phyloP scores from a whole-genome alignment of 1,284 basidiomycete species.

The Ganoderma meredithae region DNA sequence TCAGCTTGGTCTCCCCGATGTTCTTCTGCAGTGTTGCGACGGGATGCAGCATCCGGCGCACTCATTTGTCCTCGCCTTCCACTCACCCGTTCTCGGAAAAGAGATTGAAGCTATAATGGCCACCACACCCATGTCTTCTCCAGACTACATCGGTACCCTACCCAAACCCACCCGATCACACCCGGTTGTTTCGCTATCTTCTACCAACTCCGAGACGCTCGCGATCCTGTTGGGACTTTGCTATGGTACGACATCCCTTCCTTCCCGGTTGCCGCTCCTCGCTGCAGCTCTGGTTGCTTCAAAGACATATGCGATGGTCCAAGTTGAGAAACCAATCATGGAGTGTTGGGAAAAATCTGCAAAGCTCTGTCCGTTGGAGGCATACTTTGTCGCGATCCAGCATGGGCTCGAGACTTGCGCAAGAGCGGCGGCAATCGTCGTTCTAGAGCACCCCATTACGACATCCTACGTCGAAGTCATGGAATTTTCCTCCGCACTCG shows the following conservation, averaged over 20 bases:
- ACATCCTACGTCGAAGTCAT: neutral
- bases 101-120: neutral
- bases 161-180: no score
- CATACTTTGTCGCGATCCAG: neutral
- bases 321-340: neutral
- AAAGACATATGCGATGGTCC: constrained; percentile 8
- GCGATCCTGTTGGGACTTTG: neutral
- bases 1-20: constrained; percentile 36
- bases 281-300: neutral
- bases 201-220: neutral
- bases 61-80: neutral
- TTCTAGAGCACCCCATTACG: neutral
- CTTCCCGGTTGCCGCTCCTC: neutral
- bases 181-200: neutral
- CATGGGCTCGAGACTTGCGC: neutral
- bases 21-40: constrained; percentile 56
- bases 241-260: neutral
- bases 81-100: neutral
- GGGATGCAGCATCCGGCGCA: constrained; percentile 50
- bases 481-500: neutral
- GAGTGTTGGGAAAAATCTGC: neutral
- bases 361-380: neutral
- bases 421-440: neutral
- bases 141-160: no score
- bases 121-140: no score